Evolutionary conservation across 2,329 filamentous ascomycete species (phyloP).

Genomic region (Coniochaeta sp.): DNA sequence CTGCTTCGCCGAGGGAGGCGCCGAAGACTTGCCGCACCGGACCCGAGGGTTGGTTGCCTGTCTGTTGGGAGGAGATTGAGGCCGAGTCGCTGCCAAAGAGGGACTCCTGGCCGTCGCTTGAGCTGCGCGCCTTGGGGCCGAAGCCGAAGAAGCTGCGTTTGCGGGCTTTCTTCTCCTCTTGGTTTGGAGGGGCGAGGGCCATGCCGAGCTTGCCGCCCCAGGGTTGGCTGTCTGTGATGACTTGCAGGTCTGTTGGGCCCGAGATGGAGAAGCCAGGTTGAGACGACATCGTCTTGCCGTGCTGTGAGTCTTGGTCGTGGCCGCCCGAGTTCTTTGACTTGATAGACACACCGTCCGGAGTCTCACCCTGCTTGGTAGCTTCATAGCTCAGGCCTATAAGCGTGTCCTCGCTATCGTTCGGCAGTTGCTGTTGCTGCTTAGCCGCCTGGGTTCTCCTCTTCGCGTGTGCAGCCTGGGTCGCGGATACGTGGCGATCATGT

Average conservation of each 20-base stretch:
- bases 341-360: constrained; percentile 34
- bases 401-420: constrained; percentile 29
- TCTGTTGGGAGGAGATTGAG: constrained; percentile 31
- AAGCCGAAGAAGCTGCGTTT: constrained; percentile 75
- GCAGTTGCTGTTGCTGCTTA: constrained; percentile 20
- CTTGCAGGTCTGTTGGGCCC: constrained; percentile 72
- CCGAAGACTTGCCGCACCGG: constrained; percentile 73
- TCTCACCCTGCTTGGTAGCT: constrained; percentile 43
- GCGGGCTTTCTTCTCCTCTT: constrained; percentile 70
- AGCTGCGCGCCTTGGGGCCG: constrained; percentile 51
- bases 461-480: constrained; percentile 23
- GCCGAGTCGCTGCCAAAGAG: constrained; percentile 43
- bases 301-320: constrained; percentile 22
- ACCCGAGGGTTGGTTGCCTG: constrained; percentile 36
- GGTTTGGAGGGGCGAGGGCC: constrained; percentile 35
- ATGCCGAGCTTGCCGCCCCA: constrained; percentile 75
- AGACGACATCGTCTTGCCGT: constrained; percentile 29
- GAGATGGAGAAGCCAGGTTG: constrained; percentile 59
- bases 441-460: constrained; percentile 36
- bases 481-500: constrained; percentile 33
- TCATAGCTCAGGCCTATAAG: constrained; percentile 55
- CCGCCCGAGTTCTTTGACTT: constrained; percentile 29
- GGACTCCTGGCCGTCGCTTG: constrained; percentile 51
- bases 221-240: constrained; percentile 73
- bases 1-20: constrained; percentile 76